Conservation (phyloP, 2,329 filamentous ascomycete species). For the Rhinocladiella similis region DNA sequence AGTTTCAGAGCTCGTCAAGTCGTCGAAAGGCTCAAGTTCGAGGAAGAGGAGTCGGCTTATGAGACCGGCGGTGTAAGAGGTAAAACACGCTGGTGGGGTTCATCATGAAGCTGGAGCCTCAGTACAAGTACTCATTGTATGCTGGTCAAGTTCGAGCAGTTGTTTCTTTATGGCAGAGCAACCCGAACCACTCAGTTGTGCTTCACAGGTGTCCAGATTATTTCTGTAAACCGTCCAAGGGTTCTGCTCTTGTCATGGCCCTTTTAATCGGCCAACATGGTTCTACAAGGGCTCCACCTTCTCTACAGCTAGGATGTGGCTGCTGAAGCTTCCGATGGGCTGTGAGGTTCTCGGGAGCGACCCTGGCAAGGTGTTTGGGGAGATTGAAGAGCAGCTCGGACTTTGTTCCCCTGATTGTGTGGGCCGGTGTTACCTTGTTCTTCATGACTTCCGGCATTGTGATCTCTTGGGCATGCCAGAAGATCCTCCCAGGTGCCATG, state of each 20-base stretch:
- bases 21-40: constrained; percentile 60
- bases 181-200: too few relatives aligned
- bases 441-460: neutral
- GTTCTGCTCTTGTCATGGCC: too few relatives aligned
- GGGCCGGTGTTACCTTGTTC: neutral
- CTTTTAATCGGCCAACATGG: too few relatives aligned
- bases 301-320: too few relatives aligned
- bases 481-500: constrained; percentile 16
- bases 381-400: neutral
- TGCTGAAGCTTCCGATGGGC: too few relatives aligned
- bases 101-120: constrained; percentile 2
- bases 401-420: neutral
- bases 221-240: too few relatives aligned
- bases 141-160: neutral
- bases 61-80: constrained; percentile 17
- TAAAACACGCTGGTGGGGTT: constrained; percentile 22
- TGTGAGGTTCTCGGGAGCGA: too few relatives aligned
- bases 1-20: constrained; percentile 58
- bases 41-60: constrained; percentile 53
- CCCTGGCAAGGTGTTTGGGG: too few relatives aligned
- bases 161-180: neutral
- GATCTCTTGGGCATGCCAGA: constrained; percentile 15
- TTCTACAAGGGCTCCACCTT: too few relatives aligned
- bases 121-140: neutral
- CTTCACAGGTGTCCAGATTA: too few relatives aligned